A percentile compares a stretch with the other conserved stretches of the same genome.
Conservation (phyloP, 2,329 filamentous ascomycete species). For the Myrmaecium sp. region DNA sequence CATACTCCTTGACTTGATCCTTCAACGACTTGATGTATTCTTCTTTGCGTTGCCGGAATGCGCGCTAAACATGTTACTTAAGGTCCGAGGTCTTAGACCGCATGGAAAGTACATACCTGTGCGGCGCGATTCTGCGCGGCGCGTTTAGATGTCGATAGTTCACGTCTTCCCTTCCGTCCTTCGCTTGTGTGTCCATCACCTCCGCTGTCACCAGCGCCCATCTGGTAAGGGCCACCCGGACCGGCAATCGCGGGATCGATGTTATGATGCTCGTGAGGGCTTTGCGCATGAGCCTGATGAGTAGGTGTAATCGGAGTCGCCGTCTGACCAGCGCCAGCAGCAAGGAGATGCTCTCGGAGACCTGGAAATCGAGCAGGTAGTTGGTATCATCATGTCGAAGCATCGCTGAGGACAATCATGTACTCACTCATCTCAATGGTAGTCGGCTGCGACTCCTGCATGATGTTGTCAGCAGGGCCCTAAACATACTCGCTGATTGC, state of each 20-base stretch:
- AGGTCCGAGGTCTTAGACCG: conserved; percentile 1
- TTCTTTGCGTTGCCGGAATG: conserved; percentile 94
- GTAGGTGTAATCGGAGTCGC: conserved; percentile 13
- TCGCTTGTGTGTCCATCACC: conserved; percentile 25
- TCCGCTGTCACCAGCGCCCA: conserved; percentile 29
- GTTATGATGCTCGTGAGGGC: conserved; percentile 33
- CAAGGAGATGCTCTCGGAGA: conserved; percentile 46
- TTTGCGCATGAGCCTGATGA: conserved; percentile 15
- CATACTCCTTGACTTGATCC: conserved; percentile 72
- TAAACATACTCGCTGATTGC: conserved; percentile 1
- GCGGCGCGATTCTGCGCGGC: conserved; percentile 93
- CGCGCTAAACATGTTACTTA: conserved; percentile 42
- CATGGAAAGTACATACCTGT: conserved; percentile 47
- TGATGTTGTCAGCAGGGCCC: conserved; percentile 1
- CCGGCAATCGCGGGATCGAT: conserved; percentile 43
- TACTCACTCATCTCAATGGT: conserved; percentile 6
- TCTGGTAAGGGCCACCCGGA: conserved; percentile 27
- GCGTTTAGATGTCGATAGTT: conserved; percentile 87
- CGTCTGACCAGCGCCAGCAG: conserved; percentile 29
- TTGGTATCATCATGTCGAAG: no score
- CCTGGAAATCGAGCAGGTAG: conserved; percentile 23
- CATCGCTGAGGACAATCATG: neutral
- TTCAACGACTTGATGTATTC: conserved; percentile 97
- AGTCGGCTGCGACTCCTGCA: conserved; percentile 3
- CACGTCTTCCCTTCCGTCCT: conserved; percentile 65